phyloP scores from a whole-genome alignment of 2,329 filamentous ascomycete genomes.

The Coniochaeta prunicola region DNA sequence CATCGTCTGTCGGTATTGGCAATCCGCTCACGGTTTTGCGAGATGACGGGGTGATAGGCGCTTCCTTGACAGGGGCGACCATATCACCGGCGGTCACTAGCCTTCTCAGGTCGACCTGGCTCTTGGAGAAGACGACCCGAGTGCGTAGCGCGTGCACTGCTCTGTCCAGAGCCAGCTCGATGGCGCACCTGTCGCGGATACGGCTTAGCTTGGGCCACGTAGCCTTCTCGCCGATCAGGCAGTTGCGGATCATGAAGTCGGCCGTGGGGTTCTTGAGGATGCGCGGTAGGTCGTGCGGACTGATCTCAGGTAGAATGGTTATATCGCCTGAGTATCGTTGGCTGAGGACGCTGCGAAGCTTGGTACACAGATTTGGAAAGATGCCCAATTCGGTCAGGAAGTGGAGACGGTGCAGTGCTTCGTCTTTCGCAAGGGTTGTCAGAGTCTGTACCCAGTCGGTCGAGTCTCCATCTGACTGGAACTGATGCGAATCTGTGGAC shows the following conservation, averaged over 20 bases:
- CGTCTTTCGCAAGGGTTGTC: slow-evolving; percentile 68
- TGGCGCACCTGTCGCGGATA: slow-evolving; percentile 79
- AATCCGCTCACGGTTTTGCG: slow-evolving; percentile 12
- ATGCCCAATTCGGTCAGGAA: slow-evolving; percentile 74
- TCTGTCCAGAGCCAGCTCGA: slow-evolving; percentile 76
- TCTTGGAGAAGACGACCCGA: slow-evolving; percentile 61
- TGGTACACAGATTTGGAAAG: slow-evolving; percentile 71
- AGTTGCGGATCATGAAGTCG: slow-evolving; percentile 78
- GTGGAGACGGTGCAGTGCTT: slow-evolving; percentile 73
- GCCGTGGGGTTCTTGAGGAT: slow-evolving; percentile 78
- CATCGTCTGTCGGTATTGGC: slow-evolving; percentile 3
- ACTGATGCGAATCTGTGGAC: not conserved
- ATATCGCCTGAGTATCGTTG: slow-evolving; percentile 95
- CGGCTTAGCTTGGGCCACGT: slow-evolving; percentile 88
- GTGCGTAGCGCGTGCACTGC: slow-evolving; percentile 64
- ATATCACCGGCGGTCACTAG: slow-evolving; percentile 28
- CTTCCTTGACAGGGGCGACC: slow-evolving; percentile 13
- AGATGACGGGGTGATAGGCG: slow-evolving; percentile 7
- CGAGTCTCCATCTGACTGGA: not conserved
- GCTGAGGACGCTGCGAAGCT: slow-evolving; percentile 72
- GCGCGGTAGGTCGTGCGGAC: slow-evolving; percentile 63
- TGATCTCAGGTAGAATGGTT: slow-evolving; percentile 80
- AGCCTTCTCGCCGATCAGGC: slow-evolving; percentile 71
- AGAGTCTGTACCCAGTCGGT: slow-evolving; percentile 55
- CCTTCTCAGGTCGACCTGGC: slow-evolving; percentile 52